Evolutionary conservation across 2,329 filamentous ascomycete genomes (phyloP), one percentile per base, ranked within the genome.

Genomic region (Paecilomyces formosus): DNA sequence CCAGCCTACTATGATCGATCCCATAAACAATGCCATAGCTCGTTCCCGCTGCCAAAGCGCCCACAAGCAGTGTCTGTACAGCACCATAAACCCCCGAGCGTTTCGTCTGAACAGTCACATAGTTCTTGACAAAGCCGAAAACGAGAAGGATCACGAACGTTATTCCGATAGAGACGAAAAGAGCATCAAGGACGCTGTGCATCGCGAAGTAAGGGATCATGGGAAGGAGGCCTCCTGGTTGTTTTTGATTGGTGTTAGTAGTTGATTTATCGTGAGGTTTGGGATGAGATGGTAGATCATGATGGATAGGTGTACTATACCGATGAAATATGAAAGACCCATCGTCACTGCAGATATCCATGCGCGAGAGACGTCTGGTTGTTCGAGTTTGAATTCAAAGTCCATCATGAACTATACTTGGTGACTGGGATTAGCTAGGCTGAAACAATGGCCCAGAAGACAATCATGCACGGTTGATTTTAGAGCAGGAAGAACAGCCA

Each of bases 341-440:
- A 73, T 64, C 5, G 75, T 74, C 13, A 76, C 58, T 1, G 74
- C 76, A 53, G 74, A 77, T 35, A 84, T 71, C 71, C 71, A 80
- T 69, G 65, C 83, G 72, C 75, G 67, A 72, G 74, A 62, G 69
- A 75, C 64, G 6, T 62, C 60, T 3, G 76, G 74, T 57, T 79
- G 74, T 60, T 79, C 75, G 51, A 82, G 75, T 61, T 74, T 75
- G 56, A 83, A 75, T 63, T 81, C 79, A 70, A 86, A 83, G 66
- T 83, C 80, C 78, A 85, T 84, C 76, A 85, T 80, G 74, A 86
- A 85, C 68, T 73, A n/a, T n/a, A n/a, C n/a, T n/a, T n/a, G n/a
- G n/a, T n/a, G 9, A 52, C 5, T 22, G 57, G 28, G 15, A 49
- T 56, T 26, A 55, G 58, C 21, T 3, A 26, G 24, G 6, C 24